phyloP scores from a whole-genome alignment of 1,139 yeast genomes.

The Sugiyamaella japonica region DNA sequence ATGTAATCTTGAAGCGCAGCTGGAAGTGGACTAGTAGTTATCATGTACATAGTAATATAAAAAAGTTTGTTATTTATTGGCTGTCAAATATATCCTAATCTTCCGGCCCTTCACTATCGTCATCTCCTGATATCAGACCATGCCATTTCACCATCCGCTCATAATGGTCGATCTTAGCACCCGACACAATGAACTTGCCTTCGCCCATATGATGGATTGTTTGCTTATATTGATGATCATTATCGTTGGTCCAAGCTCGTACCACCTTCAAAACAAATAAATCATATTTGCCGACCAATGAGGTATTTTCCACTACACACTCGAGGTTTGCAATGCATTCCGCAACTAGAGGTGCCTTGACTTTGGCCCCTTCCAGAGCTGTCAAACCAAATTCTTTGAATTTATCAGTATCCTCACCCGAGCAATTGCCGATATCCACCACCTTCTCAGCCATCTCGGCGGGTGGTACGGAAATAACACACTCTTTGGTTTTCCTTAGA shows the following conservation, averaged over 20 bases:
- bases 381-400: conserved; percentile 18
- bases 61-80: not conserved
- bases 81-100: not conserved
- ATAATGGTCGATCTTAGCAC: conserved; percentile 15
- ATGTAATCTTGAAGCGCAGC: conserved; percentile 27
- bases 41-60: conserved; percentile 2
- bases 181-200: conserved; percentile 22
- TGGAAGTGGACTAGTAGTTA: conserved; percentile 18
- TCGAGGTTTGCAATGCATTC: conserved; percentile 25
- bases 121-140: conserved; percentile 20
- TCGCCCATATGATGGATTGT: conserved; percentile 23
- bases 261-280: conserved; percentile 20
- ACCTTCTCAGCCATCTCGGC: conserved; percentile 20
- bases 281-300: conserved; percentile 17
- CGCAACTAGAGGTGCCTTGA: conserved; percentile 20
- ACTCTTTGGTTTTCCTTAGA: conserved; percentile 22
- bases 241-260: conserved; percentile 20
- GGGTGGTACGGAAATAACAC: conserved; percentile 23
- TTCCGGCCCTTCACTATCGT: conserved; percentile 6
- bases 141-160: conserved; percentile 23
- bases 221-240: conserved; percentile 8
- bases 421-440: conserved; percentile 26
- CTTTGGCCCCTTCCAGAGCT: conserved; percentile 16
- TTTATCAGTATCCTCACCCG: conserved; percentile 23
- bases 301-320: conserved; percentile 23